phyloP scores from a whole-genome alignment of 192 early-diverging fungal species.

The Coemansia sp. region DNA sequence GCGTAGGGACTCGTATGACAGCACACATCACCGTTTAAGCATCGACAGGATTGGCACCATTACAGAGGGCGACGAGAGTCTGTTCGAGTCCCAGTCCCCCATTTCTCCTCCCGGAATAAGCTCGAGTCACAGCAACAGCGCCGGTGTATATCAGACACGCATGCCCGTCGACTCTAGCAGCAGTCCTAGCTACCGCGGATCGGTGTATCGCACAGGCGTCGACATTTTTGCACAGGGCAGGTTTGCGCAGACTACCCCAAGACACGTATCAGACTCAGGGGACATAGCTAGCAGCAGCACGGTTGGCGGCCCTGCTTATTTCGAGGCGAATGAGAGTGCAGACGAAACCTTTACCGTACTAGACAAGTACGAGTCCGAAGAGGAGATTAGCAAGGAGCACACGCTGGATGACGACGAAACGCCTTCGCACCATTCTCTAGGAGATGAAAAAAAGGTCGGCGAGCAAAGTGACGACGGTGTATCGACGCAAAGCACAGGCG shows the following conservation, averaged over 20 bases:
- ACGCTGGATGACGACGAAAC: not conserved
- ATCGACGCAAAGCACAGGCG: constrained; percentile 2
- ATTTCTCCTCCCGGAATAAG: constrained; percentile 2
- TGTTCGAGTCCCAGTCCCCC: not conserved
- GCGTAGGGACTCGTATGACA: constrained; percentile 11
- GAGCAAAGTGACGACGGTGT: not conserved
- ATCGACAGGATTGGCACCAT: constrained; percentile 9
- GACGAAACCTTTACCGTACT: constrained; percentile 3
- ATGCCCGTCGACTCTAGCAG: not conserved
- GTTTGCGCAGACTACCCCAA: constrained; percentile 4
- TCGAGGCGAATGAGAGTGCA: not conserved
- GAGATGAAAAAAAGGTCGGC: not conserved
- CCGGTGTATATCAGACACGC: not conserved
- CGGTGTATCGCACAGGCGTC: constrained; percentile 36
- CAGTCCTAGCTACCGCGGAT: not conserved
- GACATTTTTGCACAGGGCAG: constrained; percentile 26
- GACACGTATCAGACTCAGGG: not conserved
- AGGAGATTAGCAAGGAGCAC: not conserved
- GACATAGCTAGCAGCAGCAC: constrained; percentile 1
- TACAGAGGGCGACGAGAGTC: constrained; percentile 5
- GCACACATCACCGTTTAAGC: not conserved
- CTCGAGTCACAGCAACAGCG: not conserved
- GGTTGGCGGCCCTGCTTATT: not conserved
- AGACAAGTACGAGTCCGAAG: constrained; percentile 5
- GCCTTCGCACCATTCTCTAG: not conserved